Evolutionary conservation across 2,329 filamentous ascomycete species (phyloP), one percentile per base, ranked within the genome.

Genomic region (Xylaria sp.): DNA sequence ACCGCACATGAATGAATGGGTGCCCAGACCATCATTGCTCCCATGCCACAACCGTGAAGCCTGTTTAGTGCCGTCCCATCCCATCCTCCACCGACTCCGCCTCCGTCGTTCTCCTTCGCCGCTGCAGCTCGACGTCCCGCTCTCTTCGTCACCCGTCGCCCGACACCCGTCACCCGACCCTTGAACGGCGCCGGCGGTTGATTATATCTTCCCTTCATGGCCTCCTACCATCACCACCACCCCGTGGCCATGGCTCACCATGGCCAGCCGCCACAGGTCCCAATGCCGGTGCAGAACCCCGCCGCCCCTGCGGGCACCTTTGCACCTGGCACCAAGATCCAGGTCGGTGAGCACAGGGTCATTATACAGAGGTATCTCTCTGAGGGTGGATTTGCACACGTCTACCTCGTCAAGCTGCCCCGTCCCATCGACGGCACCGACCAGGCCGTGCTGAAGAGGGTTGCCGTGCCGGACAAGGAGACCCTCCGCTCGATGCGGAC

Each of bases 281-380:
- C 82, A 41, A 80, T 82, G 70, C 75, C 79, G 56, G 77, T 68
- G 58, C 77, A 76, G 50, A 73, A 65, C 59, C 75, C 75, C 10
- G 68, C 82, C 52, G 85, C 86, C 63, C 90, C 92, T n/a, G 88
- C 90, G 64, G 96, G 96, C 74, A 98, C 95, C 69, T 98, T 99
- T 80, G 84, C 91, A 62, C 91, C 96, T 7, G 95, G 95, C 52
- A 99, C 96, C 72, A 98, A 98, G 86, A 97, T 99, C 77, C 94
- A 97, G 80, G 94, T 98, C 66, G 96, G 96, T 79, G 89, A 88
- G 79, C 96, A 99, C 81, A 91, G 94, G 73, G 94, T 98, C 69
- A 88, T 97, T 61, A 97, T 99, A 75, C 94, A 98, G 79, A 96
- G 95, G 81, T 99, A 99, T 82, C 91, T 99, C 58, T 98, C 96